Evolutionary conservation across 495 filamentous ascomycete genomes (phyloP).

Genomic region (Xylaria nigripes): DNA sequence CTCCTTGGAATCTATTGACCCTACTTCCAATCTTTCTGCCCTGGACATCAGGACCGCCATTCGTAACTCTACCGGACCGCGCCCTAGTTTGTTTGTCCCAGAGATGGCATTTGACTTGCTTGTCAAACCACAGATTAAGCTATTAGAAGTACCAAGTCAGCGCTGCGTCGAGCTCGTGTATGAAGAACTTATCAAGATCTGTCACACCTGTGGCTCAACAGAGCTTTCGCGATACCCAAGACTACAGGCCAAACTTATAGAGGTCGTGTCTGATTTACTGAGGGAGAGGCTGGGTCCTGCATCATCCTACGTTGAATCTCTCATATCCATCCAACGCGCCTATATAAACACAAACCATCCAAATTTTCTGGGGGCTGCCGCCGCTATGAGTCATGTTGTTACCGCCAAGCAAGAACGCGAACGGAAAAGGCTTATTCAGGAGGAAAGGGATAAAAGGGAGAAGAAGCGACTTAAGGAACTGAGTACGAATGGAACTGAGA

Average conservation of each 20-base stretch:
- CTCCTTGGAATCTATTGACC: constrained; percentile 91
- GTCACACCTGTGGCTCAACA: constrained; percentile 94
- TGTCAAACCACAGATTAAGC: constrained; percentile 97
- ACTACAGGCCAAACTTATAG: constrained; percentile 93
- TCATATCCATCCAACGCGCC: constrained; percentile 93
- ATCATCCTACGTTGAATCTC: constrained; percentile 84
- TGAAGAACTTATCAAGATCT: constrained; percentile 98
- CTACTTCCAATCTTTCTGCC: constrained; percentile 86
- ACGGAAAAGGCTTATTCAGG: constrained; percentile 64
- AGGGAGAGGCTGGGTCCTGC: constrained; percentile 85
- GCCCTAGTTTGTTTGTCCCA: constrained; percentile 92
- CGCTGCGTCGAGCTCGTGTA: constrained; percentile 97
- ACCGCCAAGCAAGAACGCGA: constrained; percentile 90
- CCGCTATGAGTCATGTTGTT: constrained; percentile 96
- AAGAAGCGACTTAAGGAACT: constrained; percentile 73
- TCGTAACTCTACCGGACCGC: constrained; percentile 92
- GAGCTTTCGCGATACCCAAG: constrained; percentile 88
- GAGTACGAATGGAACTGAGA: constrained; percentile 65
- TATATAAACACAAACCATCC: constrained; percentile 99
- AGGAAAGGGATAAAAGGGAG: constrained; percentile 79
- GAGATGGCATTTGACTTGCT: constrained; percentile 96
- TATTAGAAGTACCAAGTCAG: constrained; percentile 91
- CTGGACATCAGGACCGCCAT: constrained; percentile 98
- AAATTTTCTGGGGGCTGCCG: constrained; percentile 94
- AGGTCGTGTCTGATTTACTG: constrained; percentile 94